These are phyloP conservation scores for Buxus sempervirens DNA, from an alignment of 164 flowering plant species.

Conservation along the genomic window DNA sequence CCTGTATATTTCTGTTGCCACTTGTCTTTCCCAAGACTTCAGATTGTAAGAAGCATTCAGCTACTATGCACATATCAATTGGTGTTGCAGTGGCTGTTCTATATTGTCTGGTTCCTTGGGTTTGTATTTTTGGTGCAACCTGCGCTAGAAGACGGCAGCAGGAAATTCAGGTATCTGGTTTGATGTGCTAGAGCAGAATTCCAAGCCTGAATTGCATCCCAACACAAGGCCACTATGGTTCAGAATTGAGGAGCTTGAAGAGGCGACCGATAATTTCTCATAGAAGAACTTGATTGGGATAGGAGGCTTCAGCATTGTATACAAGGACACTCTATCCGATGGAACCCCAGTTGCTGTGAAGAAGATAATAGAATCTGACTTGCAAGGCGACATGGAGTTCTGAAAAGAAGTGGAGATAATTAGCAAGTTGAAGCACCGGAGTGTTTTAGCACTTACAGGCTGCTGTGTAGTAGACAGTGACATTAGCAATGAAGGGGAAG, in stretches of 20 bases:
- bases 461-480: conserved; percentile 33
- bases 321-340: conserved; percentile 28
- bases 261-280: conserved; percentile 39
- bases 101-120: conserved; percentile 27
- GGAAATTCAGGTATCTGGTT: not conserved
- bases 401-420: conserved; percentile 51
- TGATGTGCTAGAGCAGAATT: conserved; percentile 21
- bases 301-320: conserved; percentile 44
- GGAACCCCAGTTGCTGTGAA: conserved; percentile 39
- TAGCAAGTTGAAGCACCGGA: conserved; percentile 44
- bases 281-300: conserved; percentile 40
- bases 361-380: conserved; percentile 34
- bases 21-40: not conserved
- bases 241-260: conserved; percentile 40
- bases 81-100: conserved; percentile 37
- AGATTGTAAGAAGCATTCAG: conserved; percentile 4
- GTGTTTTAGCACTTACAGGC: conserved; percentile 40
- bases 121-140: conserved; percentile 28
- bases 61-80: conserved; percentile 26
- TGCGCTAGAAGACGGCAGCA: conserved; percentile 9
- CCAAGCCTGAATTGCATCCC: conserved; percentile 31
- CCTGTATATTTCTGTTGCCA: conserved; percentile 30
- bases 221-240: conserved; percentile 48
- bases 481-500: conserved; percentile 9
- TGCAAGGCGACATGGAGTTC: conserved; percentile 37